Conservation (phyloP, 2,329 filamentous ascomycete species). For the Neofusicoccum kwambonambiense region DNA sequence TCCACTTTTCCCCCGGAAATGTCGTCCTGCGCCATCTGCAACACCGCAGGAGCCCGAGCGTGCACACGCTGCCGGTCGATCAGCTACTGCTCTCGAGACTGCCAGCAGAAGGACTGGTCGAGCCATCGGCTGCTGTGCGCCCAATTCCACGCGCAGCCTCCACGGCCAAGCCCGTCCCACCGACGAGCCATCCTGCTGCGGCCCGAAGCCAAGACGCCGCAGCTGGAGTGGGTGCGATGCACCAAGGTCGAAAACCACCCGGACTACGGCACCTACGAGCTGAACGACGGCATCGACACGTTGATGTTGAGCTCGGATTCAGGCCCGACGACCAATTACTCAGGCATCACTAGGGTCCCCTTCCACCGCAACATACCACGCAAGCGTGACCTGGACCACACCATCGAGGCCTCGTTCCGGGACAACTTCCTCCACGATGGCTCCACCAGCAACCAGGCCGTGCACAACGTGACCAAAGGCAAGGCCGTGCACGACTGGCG, state of each 20-base stretch:
- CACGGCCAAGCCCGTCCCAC: neutral
- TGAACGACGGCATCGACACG: neutral
- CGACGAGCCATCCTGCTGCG: conserved; percentile 1
- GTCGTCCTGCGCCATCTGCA: conserved; percentile 25
- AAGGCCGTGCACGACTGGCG: neutral
- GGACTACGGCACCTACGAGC: neutral
- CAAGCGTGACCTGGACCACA: neutral
- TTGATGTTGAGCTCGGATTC: neutral
- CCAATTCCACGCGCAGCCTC: neutral
- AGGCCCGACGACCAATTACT: neutral
- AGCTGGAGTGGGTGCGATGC: neutral
- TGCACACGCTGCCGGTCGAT: conserved; percentile 51
- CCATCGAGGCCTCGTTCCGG: neutral
- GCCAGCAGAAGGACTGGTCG: conserved; percentile 52
- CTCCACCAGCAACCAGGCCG: neutral
- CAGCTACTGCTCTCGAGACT: conserved; percentile 53
- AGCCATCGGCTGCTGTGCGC: neutral
- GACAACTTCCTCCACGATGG: neutral
- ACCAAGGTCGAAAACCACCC: neutral
- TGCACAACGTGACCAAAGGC: neutral
- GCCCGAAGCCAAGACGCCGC: neutral
- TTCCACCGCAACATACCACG: conserved; percentile 4
- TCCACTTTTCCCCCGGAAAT: neutral
- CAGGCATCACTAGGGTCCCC: neutral
- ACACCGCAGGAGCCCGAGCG: conserved; percentile 26